A percentile compares a stretch with the other conserved stretches of the same genome.
Evolutionary conservation across 768 basidiomycete species (phyloP).

Genomic region (Suillus fuscotomentosus): DNA sequence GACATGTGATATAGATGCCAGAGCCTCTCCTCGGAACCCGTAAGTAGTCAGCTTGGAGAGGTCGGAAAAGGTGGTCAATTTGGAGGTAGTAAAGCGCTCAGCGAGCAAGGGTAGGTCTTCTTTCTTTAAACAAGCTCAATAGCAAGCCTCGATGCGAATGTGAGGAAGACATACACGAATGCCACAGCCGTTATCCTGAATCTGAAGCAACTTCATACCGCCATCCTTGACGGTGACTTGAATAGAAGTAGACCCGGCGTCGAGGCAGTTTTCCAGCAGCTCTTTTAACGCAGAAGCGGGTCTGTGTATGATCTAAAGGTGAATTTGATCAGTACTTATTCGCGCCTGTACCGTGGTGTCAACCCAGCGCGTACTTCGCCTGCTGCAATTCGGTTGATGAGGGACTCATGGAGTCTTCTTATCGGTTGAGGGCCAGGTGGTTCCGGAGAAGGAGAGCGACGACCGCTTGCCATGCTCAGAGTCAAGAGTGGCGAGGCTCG

Average conservation of each 20-base stretch:
- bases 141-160: background rate
- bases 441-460: constrained; percentile 13
- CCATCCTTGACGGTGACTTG: constrained; percentile 92
- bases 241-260: constrained; percentile 87
- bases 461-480: background rate
- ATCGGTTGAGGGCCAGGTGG: constrained; percentile 60
- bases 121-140: constrained; percentile 50
- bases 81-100: constrained; percentile 94
- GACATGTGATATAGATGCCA: constrained; percentile 95
- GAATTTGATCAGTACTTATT: constrained; percentile 18
- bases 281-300: constrained; percentile 97
- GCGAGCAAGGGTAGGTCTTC: constrained; percentile 86
- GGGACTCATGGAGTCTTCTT: constrained; percentile 70
- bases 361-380: constrained; percentile 47
- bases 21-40: constrained; percentile 95
- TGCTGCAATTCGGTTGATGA: constrained; percentile 91
- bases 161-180: constrained; percentile 64
- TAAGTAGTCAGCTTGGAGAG: constrained; percentile 83
- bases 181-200: constrained; percentile 95
- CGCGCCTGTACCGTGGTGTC: background rate
- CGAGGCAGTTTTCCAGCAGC: constrained; percentile 92
- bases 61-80: constrained; percentile 84
- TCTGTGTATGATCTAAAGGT: constrained; percentile 72
- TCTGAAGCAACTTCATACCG: constrained; percentile 91
- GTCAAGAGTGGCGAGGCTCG: background rate